These are phyloP conservation scores for Colletotrichum brevisporum DNA, from an alignment of 2,329 filamentous ascomycete genomes.

Conservation along the genomic window DNA sequence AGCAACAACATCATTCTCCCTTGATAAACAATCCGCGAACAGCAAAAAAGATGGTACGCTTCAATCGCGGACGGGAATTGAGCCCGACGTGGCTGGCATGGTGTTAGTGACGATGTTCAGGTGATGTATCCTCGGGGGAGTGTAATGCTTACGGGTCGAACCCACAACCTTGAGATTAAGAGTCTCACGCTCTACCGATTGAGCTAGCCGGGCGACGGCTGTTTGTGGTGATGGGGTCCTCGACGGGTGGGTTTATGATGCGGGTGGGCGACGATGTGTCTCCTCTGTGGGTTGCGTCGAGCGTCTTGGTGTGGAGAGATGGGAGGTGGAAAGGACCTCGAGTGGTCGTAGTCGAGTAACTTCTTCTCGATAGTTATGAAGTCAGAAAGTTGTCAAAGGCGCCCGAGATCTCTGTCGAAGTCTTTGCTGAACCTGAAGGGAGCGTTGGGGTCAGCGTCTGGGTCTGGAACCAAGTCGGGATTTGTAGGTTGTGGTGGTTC, in stretches of 20 bases:
- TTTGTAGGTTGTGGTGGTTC: no score
- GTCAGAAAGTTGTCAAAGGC: no score
- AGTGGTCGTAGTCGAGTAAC: no score
- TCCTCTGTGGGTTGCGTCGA: background rate
- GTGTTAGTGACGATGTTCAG: background rate
- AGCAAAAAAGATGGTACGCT: background rate
- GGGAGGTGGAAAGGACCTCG: no score
- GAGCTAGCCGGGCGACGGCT: constrained; percentile 70
- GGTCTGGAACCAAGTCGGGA: no score
- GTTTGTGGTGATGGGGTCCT: background rate
- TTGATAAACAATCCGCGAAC: background rate
- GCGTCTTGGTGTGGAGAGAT: no score
- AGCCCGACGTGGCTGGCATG: constrained; percentile 33
- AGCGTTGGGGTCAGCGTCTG: no score
- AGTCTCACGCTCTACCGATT: constrained; percentile 83
- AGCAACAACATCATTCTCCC: no score
- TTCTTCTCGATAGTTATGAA: no score
- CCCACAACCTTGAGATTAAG: constrained; percentile 56
- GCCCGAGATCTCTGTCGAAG: no score
- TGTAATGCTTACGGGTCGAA: constrained; percentile 33
- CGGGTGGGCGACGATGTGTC: background rate
- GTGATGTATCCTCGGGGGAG: background rate
- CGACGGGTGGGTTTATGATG: constrained; percentile 5
- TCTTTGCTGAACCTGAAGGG: no score
- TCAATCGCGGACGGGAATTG: constrained; percentile 36